Evolutionary conservation across 2,329 filamentous ascomycete genomes (phyloP), one percentile per base, ranked within the genome.

Genomic region (Diplodia sapinea): DNA sequence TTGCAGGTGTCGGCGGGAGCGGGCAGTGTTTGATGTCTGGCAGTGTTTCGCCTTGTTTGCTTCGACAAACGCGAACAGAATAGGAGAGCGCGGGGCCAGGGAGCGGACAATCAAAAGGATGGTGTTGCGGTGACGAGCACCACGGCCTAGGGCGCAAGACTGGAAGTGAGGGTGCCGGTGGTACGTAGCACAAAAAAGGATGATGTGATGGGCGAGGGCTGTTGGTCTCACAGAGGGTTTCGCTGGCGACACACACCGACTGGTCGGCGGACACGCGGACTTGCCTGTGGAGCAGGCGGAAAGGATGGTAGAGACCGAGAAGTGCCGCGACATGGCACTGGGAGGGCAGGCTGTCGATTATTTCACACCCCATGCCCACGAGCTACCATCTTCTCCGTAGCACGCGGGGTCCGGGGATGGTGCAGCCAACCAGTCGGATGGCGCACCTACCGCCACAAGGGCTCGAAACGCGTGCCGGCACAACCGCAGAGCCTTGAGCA

Each of bases 131-230:
- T 63, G 59, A 63, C 59, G 59, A 26, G 47, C 47, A n/a, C 43
- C 31, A 43, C 40, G 57, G n/a, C 9, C 20, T 61, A 43, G 57
- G 57, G 57, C 57, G 57, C 33, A 43, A 61, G 57, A 43, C 40
- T 51, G 59, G 59, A 63, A 63, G 59, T 63, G 59, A 63, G 59
- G 59, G 59, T 61, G 59, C 13, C 43, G 29, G 59, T 63, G 59
- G 59, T 17, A 63, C 59, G 59, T 63, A 51, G 59, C 59, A 63
- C 59, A 47, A 11, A 36, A 33, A 63, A 38, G 47, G 47, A 63
- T 49, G 59, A 51, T 51, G 59, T 33, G 59, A 38, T 33, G 57
- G 59, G 20, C 43, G n/a, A 40, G 43, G 26, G 5, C 40, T 51
- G 59, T 36, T 29, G 43, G 59, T 63, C 29, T 38, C 47, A 63